Evolutionary conservation across 106 monocot species (phyloP).

Genomic region (Dendrobium chrysotoxum): DNA sequence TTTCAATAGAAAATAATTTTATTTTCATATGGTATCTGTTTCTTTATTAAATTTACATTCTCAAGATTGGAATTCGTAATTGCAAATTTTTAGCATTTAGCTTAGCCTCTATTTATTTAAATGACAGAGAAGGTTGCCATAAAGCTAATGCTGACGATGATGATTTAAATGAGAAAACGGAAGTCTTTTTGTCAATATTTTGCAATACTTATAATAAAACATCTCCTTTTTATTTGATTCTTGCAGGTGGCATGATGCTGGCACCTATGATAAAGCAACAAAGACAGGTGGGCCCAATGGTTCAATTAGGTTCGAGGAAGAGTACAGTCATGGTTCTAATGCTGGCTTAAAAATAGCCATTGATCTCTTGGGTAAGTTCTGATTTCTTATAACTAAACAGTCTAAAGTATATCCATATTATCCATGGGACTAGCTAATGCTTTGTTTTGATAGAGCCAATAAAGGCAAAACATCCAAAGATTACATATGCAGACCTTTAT

Average conservation of each 20-base stretch:
- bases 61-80: neutral
- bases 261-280: slow-evolving; percentile 48
- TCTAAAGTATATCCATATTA: neutral
- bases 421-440: neutral
- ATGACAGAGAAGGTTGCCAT: neutral
- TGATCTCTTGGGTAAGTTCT: slow-evolving; percentile 33
- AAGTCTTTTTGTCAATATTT: neutral
- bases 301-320: slow-evolving; percentile 64
- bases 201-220: neutral
- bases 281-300: slow-evolving; percentile 75
- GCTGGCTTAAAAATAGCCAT: slow-evolving; percentile 71
- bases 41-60: neutral
- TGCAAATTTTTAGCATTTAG: neutral
- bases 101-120: neutral
- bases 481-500: slow-evolving; percentile 95
- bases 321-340: slow-evolving; percentile 59
- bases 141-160: neutral
- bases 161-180: neutral
- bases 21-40: neutral
- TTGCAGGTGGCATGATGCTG: slow-evolving; percentile 55
- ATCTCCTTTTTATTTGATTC: slow-evolving; percentile 4
- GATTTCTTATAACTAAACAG: neutral
- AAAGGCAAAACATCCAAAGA: slow-evolving; percentile 67
- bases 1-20: neutral
- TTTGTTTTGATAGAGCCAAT: slow-evolving; percentile 43